Evolutionary conservation across 345 rosid species (phyloP).

Genomic region (Salix dunnii): DNA sequence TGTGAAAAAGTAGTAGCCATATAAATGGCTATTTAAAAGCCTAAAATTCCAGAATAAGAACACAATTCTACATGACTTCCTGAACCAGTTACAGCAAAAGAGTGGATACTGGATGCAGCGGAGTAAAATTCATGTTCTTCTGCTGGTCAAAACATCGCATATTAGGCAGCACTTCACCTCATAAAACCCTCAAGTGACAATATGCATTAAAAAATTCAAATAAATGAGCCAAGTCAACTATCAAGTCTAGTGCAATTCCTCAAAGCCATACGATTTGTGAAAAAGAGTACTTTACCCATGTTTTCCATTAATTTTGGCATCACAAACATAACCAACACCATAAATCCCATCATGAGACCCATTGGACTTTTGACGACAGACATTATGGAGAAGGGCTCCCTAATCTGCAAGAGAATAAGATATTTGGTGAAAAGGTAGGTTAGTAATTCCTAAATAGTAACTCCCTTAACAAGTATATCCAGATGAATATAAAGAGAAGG

Average conservation of each 20-base stretch:
- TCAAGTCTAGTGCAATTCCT: not conserved
- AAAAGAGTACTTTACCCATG: constrained; percentile 59
- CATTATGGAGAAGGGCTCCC: constrained; percentile 89
- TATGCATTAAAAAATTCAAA: not conserved
- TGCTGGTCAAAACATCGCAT: not conserved
- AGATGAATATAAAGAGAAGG: constrained; percentile 3
- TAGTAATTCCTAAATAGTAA: not conserved
- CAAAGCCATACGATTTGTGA: constrained; percentile 1
- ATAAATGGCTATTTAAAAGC: not conserved
- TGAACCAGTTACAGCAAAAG: not conserved
- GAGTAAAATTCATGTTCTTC: not conserved
- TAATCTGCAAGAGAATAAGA: constrained; percentile 46
- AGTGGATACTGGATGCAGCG: not conserved
- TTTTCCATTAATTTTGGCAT: constrained; percentile 96
- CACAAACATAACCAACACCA: constrained; percentile 81
- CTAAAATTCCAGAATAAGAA: not conserved
- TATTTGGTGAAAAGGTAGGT: constrained; percentile 19
- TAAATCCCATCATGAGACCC: constrained; percentile 98
- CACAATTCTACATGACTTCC: not conserved
- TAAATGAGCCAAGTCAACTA: not conserved
- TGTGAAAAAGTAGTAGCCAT: not conserved
- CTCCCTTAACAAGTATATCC: not conserved
- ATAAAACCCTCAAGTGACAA: not conserved
- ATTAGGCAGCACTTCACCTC: not conserved
- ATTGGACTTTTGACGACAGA: constrained; percentile 86